Evolutionary conservation across 768 basidiomycete species (phyloP), one percentile per base, ranked within the genome.

Genomic region (Symmetrospora coprosmae): DNA sequence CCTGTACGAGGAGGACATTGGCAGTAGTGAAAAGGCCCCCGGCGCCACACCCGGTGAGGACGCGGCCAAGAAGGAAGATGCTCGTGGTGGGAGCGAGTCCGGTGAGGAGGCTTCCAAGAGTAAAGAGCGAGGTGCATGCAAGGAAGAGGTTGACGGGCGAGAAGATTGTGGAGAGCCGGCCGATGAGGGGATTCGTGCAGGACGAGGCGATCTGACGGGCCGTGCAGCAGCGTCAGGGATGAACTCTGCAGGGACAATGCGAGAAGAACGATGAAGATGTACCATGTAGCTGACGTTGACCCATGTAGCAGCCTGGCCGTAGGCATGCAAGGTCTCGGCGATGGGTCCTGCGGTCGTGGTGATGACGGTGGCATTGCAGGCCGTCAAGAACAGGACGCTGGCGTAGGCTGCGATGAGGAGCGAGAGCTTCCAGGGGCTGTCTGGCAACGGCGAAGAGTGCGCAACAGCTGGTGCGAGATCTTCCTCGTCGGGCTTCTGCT

Each of bases 241-340:
- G 40, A 43, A 17, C n/a, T 6, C 17, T 17, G 8, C 17, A 9
- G 35, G 17, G 17, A 8, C 17, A 17, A 8, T 9, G 35, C 35
- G 17, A 37, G 35, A 25, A 17, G 55, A n/a, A 30, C 7, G 6
- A 13, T 39, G 16, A 40, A 21, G 23, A 30, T 6, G 7, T 30
- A 50, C 60, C 60, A 61, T 61, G 30, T 61, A 61, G 34, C 31
- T 39, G 2, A 49, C 34, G 4, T 21, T 61, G 35, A 61, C 25
- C 60, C 60, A 61, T 6, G 60, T 58, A 17, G 55, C 60, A 14
- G 60, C 48, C 23, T 61, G 21, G 6, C 30, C 47, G 38, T 61
- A 61, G 14, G 48, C 60, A 21, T 41, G 9, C 6, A 61, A 41
- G 28, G n/a, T 31, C n/a, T 39, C 48, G 16, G 47, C 48, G 21